Evolutionary conservation across 257 asterid genomes (phyloP), one percentile per base, ranked within the genome.

Genomic region (Plectranthus barbatus): DNA sequence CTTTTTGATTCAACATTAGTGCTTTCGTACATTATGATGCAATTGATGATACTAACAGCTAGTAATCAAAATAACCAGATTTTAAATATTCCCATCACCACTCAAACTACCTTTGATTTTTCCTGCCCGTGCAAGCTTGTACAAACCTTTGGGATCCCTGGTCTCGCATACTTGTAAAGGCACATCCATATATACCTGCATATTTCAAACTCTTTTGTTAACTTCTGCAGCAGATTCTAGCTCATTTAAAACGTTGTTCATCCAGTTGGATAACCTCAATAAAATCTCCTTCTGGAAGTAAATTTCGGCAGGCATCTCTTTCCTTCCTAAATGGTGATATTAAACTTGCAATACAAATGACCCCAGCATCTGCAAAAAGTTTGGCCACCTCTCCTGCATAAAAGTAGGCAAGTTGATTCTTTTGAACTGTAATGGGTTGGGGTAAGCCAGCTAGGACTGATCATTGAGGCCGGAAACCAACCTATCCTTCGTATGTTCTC

Each of bases 341-440:
- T 78, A 93, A 79, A 76, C 99, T 85, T 31, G 97, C 99, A 63
- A 93, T 90, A 80, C 97, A 90, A 69, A 93, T 90, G 26, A 90
- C 79, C 62, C 99, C 99, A 79, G 97, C 90, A 79, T 93, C 99
- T n/a, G 94, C 86, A 72, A 93, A 93, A 67, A 93, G 94, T 90
- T 93, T 93, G 23, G 94, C 94, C 50, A 90, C 99, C 82, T 93
- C 97, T n/a, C 99, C 99, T 93, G 76, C 48, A 41, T 42, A 47
- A 34, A 46, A 56, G 23, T 21, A 62, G 60, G 57, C 9, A 65
- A 72, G 17, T 23, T 40, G 42, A 56, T 20, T 29, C 9, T 55
- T 5, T 37, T 6, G 37, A 45, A 45, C 26, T 62, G 45, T 39
- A 34, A 34, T n/a, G 3, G 10, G 31, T 48, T 29, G 37, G 64